phyloP scores from a whole-genome alignment of 495 filamentous ascomycete genomes.

The Lasiosphaeria hispida region DNA sequence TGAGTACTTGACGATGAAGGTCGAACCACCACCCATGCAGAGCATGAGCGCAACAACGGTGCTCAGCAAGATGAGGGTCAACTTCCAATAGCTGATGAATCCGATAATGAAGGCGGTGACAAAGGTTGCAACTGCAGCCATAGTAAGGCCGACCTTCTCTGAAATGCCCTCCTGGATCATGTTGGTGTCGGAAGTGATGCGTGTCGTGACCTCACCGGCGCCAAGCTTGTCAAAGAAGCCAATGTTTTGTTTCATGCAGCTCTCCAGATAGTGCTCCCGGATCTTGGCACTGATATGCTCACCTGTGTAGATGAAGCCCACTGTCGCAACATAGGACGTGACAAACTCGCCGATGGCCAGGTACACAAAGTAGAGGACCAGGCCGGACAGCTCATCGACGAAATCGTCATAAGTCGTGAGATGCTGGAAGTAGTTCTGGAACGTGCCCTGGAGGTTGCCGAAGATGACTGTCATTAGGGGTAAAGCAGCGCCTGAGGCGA shows the following conservation, averaged over 20 bases:
- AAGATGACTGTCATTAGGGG: slow-evolving; percentile 89
- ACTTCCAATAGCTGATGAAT: slow-evolving; percentile 80
- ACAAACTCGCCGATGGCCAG: slow-evolving; percentile 83
- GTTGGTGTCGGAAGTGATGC: slow-evolving; percentile 89
- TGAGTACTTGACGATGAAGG: slow-evolving; percentile 75
- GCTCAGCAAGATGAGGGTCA: slow-evolving; percentile 78
- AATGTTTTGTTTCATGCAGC: slow-evolving; percentile 86
- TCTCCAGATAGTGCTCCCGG: slow-evolving; percentile 75
- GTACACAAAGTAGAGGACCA: slow-evolving; percentile 88
- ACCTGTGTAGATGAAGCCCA: slow-evolving; percentile 91
- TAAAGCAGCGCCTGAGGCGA: slow-evolving; percentile 75
- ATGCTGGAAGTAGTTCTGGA: slow-evolving; percentile 60
- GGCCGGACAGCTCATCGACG: slow-evolving; percentile 54
- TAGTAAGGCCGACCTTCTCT: slow-evolving; percentile 75
- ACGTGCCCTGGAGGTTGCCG: slow-evolving; percentile 69
- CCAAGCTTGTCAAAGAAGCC: slow-evolving; percentile 90
- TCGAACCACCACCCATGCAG: slow-evolving; percentile 69
- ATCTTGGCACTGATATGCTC: slow-evolving; percentile 86
- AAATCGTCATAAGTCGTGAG: slow-evolving; percentile 53
- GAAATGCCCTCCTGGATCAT: slow-evolving; percentile 85
- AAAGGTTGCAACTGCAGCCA: slow-evolving; percentile 75
- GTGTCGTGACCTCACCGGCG: slow-evolving; percentile 87
- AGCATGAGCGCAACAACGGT: slow-evolving; percentile 71
- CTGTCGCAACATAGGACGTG: slow-evolving; percentile 74
- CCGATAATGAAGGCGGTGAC: slow-evolving; percentile 85